Base-by-base conservation (phyloP, 2,329 filamentous ascomycete species). In the Phialemonium atrogriseum region DNA sequence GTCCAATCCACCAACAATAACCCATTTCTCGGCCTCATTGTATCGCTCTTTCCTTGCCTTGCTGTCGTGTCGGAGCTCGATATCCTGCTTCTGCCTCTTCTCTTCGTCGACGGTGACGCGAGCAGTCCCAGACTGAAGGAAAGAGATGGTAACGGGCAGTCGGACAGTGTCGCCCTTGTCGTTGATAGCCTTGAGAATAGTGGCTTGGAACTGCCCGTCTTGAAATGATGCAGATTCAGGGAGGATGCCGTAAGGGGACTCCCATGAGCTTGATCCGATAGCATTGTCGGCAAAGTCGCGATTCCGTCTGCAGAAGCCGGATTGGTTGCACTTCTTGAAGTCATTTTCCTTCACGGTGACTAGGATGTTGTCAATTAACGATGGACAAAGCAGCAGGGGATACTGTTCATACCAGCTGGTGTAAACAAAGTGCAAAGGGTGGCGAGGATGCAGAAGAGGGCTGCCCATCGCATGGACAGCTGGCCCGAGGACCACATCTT, bases 271-370 rank as follows among this genome's bases (percentile, higher is more conserved):
- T 34, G 75, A 62, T 24, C 74, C 63, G 27, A 73, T 60, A 40
- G 79, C 86, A 41, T 73, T 66, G 59, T 96, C 88, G 53, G 91
- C 91, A 54, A 84, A 88, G 23, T 76, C 83, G 55, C 91, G 79
- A 62, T 96, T 96, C 43, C 91, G 84, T 55, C 87, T 91, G 64
- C 91, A 98, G 66, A 98, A 98, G 49, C 91, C 91, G 5, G 89
- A 91, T 55, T 98, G 89, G 45, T 83, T 66, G 64, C 91, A 98
- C 48, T 83, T 94, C 55, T 96, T 98, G 71, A 96, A 98, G 57
- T 94, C 88, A 49, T 94, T 79, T 54, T 94, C 83, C 64, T 98
- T 98, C 32, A 98, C 91, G 48, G 75, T 70, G 43, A 74, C 87
- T 94, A 45, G 18, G 18, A 15, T 12, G 19, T 18, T 14, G 8